A percentile compares a stretch with the other conserved stretches of the same genome.
Evolutionary conservation across 2,329 filamentous ascomycete species (phyloP).

Genomic region (Beauveria caledonica): DNA sequence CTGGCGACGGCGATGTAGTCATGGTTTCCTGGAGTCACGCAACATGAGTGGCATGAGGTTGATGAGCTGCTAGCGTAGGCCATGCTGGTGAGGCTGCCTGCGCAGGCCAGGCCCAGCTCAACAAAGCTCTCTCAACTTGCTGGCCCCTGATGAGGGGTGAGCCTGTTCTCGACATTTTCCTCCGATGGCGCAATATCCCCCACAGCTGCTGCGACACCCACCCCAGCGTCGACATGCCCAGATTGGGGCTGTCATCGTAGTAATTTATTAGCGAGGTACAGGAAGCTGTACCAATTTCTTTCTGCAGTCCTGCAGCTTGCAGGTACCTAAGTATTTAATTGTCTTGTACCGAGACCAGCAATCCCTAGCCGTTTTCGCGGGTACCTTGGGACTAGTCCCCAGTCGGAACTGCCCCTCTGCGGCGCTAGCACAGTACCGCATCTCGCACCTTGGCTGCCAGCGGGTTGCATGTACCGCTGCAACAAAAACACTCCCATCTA

Average conservation of each 20-base stretch:
- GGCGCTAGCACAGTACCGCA: not conserved
- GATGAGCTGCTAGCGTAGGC: too few relatives aligned
- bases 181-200: constrained; percentile 10
- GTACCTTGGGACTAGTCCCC: not conserved
- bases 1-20: constrained; percentile 1
- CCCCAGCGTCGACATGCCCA: not conserved
- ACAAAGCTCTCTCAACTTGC: not conserved
- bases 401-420: not conserved
- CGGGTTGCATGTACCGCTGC: not conserved
- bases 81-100: too few relatives aligned
- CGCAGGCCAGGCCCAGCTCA: not conserved
- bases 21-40: constrained; percentile 1
- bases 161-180: not conserved
- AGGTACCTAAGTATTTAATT: too few relatives aligned
- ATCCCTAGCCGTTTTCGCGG: not conserved
- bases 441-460: not conserved
- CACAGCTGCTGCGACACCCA: constrained; percentile 5
- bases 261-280: not conserved
- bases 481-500: not conserved
- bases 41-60: not conserved
- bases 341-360: not conserved
- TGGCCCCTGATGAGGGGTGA: not conserved
- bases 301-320: too few relatives aligned
- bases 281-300: not conserved
- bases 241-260: not conserved